These are phyloP conservation scores for Hypoxylon perforatum DNA, from an alignment of 495 filamentous ascomycete genomes.

Conservation along the genomic window DNA sequence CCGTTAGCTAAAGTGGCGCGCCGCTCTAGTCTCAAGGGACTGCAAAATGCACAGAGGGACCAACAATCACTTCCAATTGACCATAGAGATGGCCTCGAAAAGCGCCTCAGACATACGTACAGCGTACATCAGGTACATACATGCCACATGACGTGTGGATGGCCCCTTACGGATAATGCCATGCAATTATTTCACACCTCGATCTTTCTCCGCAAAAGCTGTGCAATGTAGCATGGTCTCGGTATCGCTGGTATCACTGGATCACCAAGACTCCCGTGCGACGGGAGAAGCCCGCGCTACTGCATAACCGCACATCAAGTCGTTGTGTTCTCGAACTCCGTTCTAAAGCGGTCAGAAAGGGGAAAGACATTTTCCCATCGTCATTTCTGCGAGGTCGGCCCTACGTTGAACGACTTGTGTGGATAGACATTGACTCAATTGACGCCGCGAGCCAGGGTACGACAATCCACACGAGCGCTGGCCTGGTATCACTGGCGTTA, in stretches of 20 bases:
- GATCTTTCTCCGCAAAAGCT: conserved; percentile 43
- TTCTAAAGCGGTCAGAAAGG: conserved; percentile 42
- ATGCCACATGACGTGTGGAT: conserved; percentile 20
- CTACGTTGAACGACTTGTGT: conserved; percentile 19
- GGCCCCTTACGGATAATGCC: conserved; percentile 28
- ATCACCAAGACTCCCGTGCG: conserved; percentile 14
- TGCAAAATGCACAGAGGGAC: conserved; percentile 36
- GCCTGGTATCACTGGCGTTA: conserved; percentile 25
- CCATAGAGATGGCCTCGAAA: conserved; percentile 23
- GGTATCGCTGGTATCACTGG: conserved; percentile 20
- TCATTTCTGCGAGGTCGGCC: conserved; percentile 31
- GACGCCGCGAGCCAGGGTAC: conserved; percentile 25
- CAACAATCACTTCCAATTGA: conserved; percentile 23
- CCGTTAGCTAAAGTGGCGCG: conserved; percentile 37
- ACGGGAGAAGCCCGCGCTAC: conserved; percentile 33
- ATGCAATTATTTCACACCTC: conserved; percentile 42
- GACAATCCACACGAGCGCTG: conserved; percentile 23
- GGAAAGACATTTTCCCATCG: conserved; percentile 17
- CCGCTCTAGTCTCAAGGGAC: conserved; percentile 18
- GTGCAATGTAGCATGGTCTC: conserved; percentile 34
- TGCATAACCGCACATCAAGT: conserved; percentile 30
- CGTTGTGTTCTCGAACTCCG: conserved; percentile 19
- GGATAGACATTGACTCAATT: conserved; percentile 27
- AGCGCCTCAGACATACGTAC: conserved; percentile 23
- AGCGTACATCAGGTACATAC: conserved; percentile 13